Evolutionary conservation across 2,329 filamentous ascomycete genomes (phyloP), one percentile per base, ranked within the genome.

Genomic region (Juglanconis juglandina): DNA sequence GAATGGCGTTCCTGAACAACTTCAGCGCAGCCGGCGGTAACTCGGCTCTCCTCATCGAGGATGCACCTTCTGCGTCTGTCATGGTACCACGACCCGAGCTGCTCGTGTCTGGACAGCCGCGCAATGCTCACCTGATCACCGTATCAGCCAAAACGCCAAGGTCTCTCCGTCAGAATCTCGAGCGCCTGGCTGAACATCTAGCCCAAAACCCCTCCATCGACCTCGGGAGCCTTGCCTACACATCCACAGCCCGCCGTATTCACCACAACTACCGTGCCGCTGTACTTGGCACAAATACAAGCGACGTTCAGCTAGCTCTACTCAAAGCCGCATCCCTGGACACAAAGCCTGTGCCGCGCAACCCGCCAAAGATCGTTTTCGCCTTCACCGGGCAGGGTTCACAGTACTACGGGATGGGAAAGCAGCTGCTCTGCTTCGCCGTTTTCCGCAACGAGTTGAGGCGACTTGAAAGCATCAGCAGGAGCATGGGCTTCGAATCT

Each of bases 11-110:
- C 59, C 71, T 89, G 62, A 91, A 91, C 75, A 89, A 89, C 73
- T 90, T 89, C 68, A 84, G 83, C 64, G 88, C 88, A 3, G 86
- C 88, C 53, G 88, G 88, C 64, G 88, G 88, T 37, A 91, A 91
- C 71, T 89, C 87, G 1, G 83, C 85, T 13, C 70, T 90, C 24
- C 70, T 90, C 8, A 66, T 91, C 2, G 84, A 89, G 67, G 87
- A 90, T 63, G 82, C 77, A 0, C 84, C 84, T 24, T 2, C 24
- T 24, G 24, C 24, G 24, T 24, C 24, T 24, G 24, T 24, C 24
- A 24, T 24, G 2, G 24, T 24, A 24, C 3, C 66, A 66, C 59
- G 68, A 66, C 7, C 67, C 65, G 10, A 33, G 32, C 1, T 33
- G 32, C 11, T 8, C n/a, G 5, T 14, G 1, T 3, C 64, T 67